A percentile compares a stretch with the other conserved stretches of the same genome.
Conservation (phyloP, 2,329 filamentous ascomycete species). For the Ceratocystis diversiconidia region DNA sequence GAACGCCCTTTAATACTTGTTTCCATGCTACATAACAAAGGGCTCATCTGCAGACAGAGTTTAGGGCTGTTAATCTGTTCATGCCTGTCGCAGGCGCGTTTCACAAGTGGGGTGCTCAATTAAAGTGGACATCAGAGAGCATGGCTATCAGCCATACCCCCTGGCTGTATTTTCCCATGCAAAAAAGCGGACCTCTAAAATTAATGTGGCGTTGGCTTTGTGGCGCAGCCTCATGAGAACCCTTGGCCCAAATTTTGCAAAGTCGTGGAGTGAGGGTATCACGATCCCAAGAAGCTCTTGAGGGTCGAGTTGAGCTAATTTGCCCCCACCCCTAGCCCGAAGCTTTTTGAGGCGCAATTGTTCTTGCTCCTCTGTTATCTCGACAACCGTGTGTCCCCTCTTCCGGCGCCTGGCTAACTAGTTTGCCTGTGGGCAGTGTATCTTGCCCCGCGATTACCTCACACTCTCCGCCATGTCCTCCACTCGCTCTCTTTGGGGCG, state of each 20-base stretch:
- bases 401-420: background rate
- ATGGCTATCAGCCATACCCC: background rate
- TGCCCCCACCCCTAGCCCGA: background rate
- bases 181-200: background rate
- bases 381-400: background rate
- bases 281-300: background rate
- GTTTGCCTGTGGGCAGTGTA: background rate
- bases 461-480: slow-evolving; percentile 34
- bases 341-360: background rate
- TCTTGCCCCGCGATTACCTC: background rate
- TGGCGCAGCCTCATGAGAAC: slow-evolving; percentile 3
- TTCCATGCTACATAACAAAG: too few relatives aligned
- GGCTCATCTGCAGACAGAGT: too few relatives aligned
- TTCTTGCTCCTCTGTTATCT: background rate
- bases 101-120: background rate
- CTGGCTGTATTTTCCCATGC: background rate
- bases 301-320: background rate
- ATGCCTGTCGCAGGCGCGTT: background rate
- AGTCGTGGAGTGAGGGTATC: background rate
- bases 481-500: slow-evolving; percentile 36
- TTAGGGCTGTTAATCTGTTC: background rate
- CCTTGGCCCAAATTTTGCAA: slow-evolving; percentile 10
- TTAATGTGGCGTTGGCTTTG: background rate
- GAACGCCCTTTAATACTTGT: background rate
- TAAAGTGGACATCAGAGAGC: background rate